These are phyloP conservation scores for Chrysochromulina parva DNA, from an alignment of 78 protist genomes.

Conservation along the genomic window DNA sequence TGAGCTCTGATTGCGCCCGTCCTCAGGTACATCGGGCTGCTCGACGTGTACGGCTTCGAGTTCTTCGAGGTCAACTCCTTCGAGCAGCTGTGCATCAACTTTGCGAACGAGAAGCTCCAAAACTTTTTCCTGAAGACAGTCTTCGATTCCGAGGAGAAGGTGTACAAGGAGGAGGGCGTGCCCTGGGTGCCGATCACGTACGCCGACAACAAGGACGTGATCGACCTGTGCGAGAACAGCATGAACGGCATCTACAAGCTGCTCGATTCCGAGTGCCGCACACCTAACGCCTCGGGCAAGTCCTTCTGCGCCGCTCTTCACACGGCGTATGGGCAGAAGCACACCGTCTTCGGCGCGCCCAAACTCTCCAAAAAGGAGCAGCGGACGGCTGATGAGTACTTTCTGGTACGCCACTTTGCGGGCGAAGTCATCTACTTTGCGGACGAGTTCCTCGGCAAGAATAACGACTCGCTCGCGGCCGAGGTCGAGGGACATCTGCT, in stretches of 20 bases:
- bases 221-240: not conserved
- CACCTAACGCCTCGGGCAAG: not conserved
- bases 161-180: conserved; percentile 81
- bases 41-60: conserved; percentile 96
- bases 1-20: not conserved
- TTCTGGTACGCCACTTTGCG: conserved; percentile 77
- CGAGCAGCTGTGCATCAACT: conserved; percentile 92
- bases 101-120: conserved; percentile 78
- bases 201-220: conserved; percentile 69
- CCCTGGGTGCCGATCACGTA: conserved; percentile 37
- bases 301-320: too few species aligned
- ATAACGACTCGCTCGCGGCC: conserved; percentile 61
- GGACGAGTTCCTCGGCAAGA: conserved; percentile 78
- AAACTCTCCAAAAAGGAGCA: too few species aligned
- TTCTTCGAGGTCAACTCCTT: conserved; percentile 86
- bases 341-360: too few species aligned
- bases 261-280: not conserved
- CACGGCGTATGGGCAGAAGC: too few species aligned
- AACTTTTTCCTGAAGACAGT: conserved; percentile 13
- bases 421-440: conserved; percentile 81
- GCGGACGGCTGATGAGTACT: not conserved
- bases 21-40: conserved; percentile 30
- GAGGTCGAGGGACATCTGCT: not conserved
- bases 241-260: not conserved
- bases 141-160: conserved; percentile 59